These are phyloP conservation scores for Fusarium neocosmosporiellum DNA, from an alignment of 2,329 filamentous ascomycete species.

Conservation along the genomic window DNA sequence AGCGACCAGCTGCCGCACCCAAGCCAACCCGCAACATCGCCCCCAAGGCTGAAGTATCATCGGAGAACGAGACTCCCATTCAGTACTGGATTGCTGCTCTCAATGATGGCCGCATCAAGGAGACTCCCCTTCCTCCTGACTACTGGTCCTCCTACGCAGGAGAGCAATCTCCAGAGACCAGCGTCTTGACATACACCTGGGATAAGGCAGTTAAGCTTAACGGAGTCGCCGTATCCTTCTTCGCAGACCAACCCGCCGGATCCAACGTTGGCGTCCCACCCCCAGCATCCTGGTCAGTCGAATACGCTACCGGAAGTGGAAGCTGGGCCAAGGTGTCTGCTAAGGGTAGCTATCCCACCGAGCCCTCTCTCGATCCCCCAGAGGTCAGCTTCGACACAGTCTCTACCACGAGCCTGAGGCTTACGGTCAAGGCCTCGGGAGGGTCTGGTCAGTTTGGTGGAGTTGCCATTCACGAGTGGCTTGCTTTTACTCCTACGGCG, in stretches of 20 bases:
- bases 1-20: conserved; percentile 30
- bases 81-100: conserved; percentile 52
- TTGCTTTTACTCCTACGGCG: conserved; percentile 10
- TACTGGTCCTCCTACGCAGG: conserved; percentile 51
- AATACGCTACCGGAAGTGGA: conserved; percentile 38
- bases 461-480: conserved; percentile 15
- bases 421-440: conserved; percentile 8
- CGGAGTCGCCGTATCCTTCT: conserved; percentile 46
- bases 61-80: conserved; percentile 46
- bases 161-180: conserved; percentile 45
- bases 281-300: conserved; percentile 42
- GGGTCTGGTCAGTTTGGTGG: conserved; percentile 13
- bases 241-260: conserved; percentile 46
- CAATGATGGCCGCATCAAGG: conserved; percentile 47
- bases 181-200: conserved; percentile 48
- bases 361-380: not conserved
- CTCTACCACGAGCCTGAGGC: conserved; percentile 33
- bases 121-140: conserved; percentile 50
- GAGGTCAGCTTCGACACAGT: conserved; percentile 12
- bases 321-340: conserved; percentile 26
- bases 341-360: not conserved
- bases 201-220: conserved; percentile 43
- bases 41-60: conserved; percentile 39
- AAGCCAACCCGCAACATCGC: conserved; percentile 50
- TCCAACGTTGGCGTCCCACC: conserved; percentile 46